phyloP scores from a whole-genome alignment of 768 basidiomycete genomes.

The Psilocybe cyanescens region DNA sequence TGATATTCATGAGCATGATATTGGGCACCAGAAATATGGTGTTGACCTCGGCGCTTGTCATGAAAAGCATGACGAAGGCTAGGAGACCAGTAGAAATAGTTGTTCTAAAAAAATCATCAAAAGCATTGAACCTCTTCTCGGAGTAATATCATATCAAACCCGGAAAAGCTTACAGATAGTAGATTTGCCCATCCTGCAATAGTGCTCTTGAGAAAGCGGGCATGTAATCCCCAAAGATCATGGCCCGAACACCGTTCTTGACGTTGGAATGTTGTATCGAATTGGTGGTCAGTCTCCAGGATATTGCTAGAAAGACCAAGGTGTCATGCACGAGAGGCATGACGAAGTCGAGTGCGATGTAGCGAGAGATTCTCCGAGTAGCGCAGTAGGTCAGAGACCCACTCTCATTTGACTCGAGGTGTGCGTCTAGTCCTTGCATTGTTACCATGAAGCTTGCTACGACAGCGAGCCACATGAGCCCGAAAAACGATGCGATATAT shows the following conservation, averaged over 20 bases:
- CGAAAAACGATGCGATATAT: constrained; percentile 1
- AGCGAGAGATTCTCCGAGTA: constrained; percentile 1
- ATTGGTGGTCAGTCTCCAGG: no score
- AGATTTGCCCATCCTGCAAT: constrained; percentile 13
- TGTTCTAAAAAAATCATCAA: not conserved
- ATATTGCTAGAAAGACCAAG: not conserved
- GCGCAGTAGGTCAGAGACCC: constrained; percentile 1
- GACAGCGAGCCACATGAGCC: constrained; percentile 7
- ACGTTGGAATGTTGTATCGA: no score
- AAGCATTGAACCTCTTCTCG: no score
- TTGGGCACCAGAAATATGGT: not conserved
- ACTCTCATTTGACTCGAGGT: not conserved
- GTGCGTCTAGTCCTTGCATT: not conserved
- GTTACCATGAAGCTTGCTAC: constrained; percentile 5
- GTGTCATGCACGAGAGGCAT: constrained; percentile 9
- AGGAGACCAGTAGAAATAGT: not conserved
- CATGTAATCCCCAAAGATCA: constrained; percentile 8
- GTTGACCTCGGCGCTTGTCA: not conserved
- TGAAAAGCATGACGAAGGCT: not conserved
- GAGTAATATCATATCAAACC: no score
- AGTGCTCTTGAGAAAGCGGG: constrained; percentile 12
- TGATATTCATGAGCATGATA: no score
- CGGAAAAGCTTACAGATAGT: constrained; percentile 8
- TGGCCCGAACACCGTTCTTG: not conserved
- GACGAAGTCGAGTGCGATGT: not conserved